phyloP scores from a whole-genome alignment of 1,139 yeast species.

The Torulaspora pretoriensis region DNA sequence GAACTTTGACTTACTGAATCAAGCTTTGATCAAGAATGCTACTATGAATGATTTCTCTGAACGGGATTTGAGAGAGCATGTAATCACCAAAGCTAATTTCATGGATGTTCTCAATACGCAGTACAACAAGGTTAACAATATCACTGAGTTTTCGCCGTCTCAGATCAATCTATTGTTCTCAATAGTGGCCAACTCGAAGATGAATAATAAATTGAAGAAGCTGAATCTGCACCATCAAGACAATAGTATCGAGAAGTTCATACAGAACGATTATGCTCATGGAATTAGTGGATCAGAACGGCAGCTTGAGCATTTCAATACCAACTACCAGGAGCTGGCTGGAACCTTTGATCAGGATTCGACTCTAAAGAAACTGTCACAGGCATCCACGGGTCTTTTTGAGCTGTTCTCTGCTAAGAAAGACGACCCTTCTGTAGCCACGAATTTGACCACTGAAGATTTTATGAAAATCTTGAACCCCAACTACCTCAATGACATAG shows the following conservation, averaged over 20 bases:
- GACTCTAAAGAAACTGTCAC: conserved; percentile 9
- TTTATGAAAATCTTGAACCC: conserved; percentile 43
- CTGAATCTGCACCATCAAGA: conserved; percentile 28
- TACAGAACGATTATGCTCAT: conserved; percentile 30
- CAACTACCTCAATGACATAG: conserved; percentile 53
- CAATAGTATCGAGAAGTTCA: conserved; percentile 28
- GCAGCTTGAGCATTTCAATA: conserved; percentile 34
- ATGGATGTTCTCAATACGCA: conserved; percentile 35
- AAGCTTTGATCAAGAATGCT: conserved; percentile 37
- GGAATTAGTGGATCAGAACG: conserved; percentile 23
- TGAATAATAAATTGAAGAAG: conserved; percentile 19
- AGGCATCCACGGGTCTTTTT: conserved; percentile 18
- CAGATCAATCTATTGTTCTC: conserved; percentile 39
- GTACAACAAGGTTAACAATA: conserved; percentile 40
- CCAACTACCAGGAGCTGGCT: conserved; percentile 35
- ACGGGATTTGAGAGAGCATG: conserved; percentile 28
- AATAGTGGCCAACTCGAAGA: conserved; percentile 37
- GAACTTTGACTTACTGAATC: conserved; percentile 40
- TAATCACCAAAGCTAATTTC: conserved; percentile 39
- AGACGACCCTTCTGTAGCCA: conserved; percentile 18
- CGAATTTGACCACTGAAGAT: conserved; percentile 39
- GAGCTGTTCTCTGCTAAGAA: conserved; percentile 17
- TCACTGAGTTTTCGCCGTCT: conserved; percentile 40
- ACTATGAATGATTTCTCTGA: conserved; percentile 30
- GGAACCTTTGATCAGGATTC: conserved; percentile 30